Conservation (phyloP, 2,329 filamentous ascomycete genomes). For the Mycogone perniciosa region DNA sequence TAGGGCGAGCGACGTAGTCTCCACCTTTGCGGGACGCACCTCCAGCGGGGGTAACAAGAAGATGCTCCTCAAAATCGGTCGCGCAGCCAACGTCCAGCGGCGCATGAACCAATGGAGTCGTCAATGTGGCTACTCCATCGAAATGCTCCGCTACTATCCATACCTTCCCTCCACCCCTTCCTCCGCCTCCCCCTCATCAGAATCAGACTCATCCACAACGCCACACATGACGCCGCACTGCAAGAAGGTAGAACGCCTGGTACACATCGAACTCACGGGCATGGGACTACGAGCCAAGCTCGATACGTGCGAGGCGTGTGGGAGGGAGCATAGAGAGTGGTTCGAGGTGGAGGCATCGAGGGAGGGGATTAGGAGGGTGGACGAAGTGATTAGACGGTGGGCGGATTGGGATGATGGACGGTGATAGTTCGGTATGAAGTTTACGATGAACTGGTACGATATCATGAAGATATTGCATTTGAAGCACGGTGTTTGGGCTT, state of each 20-base stretch:
- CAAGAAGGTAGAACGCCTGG: constrained; percentile 80
- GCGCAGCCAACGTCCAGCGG: constrained; percentile 76
- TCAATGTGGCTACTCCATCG: constrained; percentile 85
- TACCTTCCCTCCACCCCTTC: constrained; percentile 51
- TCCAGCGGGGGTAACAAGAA: constrained; percentile 38
- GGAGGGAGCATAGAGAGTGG: constrained; percentile 86
- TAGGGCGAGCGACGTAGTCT: constrained; percentile 49
- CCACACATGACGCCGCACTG: constrained; percentile 75
- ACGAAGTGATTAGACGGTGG: constrained; percentile 74
- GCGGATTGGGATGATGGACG: constrained; percentile 67
- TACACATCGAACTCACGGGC: constrained; percentile 80
- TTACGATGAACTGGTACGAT: background rate
- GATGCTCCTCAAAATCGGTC: constrained; percentile 61
- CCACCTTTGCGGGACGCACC: constrained; percentile 37
- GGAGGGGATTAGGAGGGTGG: constrained; percentile 60
- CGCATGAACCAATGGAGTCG: constrained; percentile 88
- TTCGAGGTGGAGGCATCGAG: constrained; percentile 78
- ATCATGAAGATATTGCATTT: too few relatives aligned
- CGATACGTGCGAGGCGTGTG: constrained; percentile 66
- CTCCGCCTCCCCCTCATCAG: constrained; percentile 28
- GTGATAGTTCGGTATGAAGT: constrained; percentile 1
- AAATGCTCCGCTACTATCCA: constrained; percentile 86
- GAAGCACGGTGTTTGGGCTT: too few relatives aligned
- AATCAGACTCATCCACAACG: constrained; percentile 21
- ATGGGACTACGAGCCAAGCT: constrained; percentile 48